Evolutionary conservation across 1,284 basidiomycete species (phyloP), one percentile per base, ranked within the genome.

Genomic region (Leccinum angustisporum): DNA sequence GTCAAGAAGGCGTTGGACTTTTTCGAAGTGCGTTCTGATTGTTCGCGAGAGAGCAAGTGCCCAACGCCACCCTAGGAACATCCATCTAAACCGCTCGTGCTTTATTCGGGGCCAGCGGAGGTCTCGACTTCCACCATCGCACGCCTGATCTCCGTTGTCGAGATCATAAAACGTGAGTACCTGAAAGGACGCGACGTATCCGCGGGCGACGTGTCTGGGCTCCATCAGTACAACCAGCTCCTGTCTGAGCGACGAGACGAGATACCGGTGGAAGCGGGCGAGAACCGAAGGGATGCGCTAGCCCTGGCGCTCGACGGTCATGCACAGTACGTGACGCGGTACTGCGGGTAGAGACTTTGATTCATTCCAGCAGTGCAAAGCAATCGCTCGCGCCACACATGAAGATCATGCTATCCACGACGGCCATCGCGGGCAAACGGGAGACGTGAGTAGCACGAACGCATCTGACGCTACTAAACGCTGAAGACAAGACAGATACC

Each of bases 91-190:
- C 81, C 86, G 0, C 70, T 94, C 13, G 78, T 86, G 1, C 75
- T 94, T 5, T 90, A 93, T 70, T 92, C 91, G 0, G 73, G 88
- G 2, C 88, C 89, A 38, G 61, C 63, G 25, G 56, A 67, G 43
- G 65, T 75, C 13, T 77, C 81, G 1, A 80, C 83, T 1, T 73
- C 79, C 7, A 79, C 82, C 8, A 83, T 87, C 6, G 86, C 91
- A 0, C 84, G 87, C 1, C 80, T 95, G 8, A 79, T 95, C 56
- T 86, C 88, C 0, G 88, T 94, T 4, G 87, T 86, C 0, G 93
- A 95, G 75, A 92, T 94, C 61, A 85, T 94, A 68, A 94, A 95
- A 73, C 83, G 92, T 36, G 89, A 93, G 69, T 92, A 87, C 70
- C 63, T 91, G 63, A 85, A 85, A 63, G 72, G 69, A 36, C 76